phyloP scores from a whole-genome alignment of 73 alveolate species.

The Durusdinium trenchii region DNA sequence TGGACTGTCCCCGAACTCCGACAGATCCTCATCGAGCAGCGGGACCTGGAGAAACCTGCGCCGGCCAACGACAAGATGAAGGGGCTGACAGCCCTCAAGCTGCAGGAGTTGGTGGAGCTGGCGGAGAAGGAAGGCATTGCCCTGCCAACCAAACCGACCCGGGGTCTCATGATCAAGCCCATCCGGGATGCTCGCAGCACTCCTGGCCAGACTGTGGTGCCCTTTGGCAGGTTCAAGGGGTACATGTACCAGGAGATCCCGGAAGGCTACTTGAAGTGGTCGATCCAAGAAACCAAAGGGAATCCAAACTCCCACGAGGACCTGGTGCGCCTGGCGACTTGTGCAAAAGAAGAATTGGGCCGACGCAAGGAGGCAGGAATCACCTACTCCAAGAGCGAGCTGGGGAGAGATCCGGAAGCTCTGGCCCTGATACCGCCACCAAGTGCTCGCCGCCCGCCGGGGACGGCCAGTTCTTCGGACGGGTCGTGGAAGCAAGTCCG shows the following conservation, averaged over 20 bases:
- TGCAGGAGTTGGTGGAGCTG: neutral
- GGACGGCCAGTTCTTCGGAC: too few species aligned
- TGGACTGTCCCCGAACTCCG: conserved; percentile 20
- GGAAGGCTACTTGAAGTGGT: neutral
- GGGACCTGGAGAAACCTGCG: neutral
- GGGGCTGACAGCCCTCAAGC: neutral
- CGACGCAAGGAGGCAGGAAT: neutral
- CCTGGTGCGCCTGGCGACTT: neutral
- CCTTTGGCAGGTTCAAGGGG: neutral
- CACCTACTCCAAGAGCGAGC: neutral
- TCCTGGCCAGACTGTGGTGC: neutral
- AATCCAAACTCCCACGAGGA: neutral
- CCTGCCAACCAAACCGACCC: neutral
- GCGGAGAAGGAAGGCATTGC: neutral
- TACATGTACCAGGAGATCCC: conserved; percentile 1
- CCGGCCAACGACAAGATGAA: neutral
- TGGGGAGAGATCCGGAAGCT: neutral
- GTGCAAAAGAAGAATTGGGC: neutral
- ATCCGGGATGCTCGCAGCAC: neutral
- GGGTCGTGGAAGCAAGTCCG: neutral
- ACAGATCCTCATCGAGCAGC: neutral
- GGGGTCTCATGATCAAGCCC: neutral
- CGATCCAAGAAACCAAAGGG: neutral
- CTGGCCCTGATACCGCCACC: neutral
- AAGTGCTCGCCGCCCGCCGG: neutral